Percentiles rank a stretch among this genome's conserved stretches.
phyloP scores from a whole-genome alignment of 768 basidiomycete species.

The Lactarius quietus region DNA sequence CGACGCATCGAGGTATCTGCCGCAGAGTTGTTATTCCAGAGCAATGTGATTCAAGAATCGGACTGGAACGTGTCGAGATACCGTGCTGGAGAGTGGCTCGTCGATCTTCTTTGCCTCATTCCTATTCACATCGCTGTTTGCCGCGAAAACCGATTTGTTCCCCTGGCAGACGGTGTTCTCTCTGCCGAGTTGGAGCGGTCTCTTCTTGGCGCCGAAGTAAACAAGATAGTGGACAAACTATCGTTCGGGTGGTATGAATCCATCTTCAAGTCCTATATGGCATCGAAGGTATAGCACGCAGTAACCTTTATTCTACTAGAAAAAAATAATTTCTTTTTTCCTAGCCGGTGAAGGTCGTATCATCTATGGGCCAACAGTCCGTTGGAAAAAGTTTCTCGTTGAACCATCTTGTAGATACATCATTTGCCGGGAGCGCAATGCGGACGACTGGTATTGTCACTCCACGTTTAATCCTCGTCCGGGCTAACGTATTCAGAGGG shows the following conservation, averaged over 20 bases:
- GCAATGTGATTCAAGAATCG: conserved; percentile 10
- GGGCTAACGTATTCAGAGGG: conserved; percentile 37
- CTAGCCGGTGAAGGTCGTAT: conserved; percentile 47
- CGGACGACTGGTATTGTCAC: conserved; percentile 43
- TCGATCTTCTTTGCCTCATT: conserved; percentile 46
- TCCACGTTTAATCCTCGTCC: neutral
- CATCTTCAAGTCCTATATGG: conserved; percentile 59
- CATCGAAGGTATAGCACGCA: conserved; percentile 42
- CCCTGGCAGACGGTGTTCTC: conserved; percentile 53
- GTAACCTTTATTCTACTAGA: neutral
- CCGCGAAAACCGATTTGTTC: conserved; percentile 56
- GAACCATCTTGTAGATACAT: neutral
- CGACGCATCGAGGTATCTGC: conserved; percentile 37
- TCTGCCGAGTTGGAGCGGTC: conserved; percentile 48
- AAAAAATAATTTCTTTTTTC: neutral
- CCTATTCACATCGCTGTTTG: conserved; percentile 42
- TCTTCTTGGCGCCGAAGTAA: conserved; percentile 56
- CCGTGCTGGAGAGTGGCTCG: conserved; percentile 55
- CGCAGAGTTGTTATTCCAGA: conserved; percentile 30
- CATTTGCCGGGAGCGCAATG: conserved; percentile 40
- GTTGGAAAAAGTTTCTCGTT: neutral
- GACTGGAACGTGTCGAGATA: conserved; percentile 2
- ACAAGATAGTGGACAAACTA: conserved; percentile 50
- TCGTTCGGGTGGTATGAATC: conserved; percentile 64
- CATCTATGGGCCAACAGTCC: neutral